Evolutionary conservation across 352 stramenopile genomes (phyloP).

Genomic region (Hyaloperonospora arabidopsidis): DNA sequence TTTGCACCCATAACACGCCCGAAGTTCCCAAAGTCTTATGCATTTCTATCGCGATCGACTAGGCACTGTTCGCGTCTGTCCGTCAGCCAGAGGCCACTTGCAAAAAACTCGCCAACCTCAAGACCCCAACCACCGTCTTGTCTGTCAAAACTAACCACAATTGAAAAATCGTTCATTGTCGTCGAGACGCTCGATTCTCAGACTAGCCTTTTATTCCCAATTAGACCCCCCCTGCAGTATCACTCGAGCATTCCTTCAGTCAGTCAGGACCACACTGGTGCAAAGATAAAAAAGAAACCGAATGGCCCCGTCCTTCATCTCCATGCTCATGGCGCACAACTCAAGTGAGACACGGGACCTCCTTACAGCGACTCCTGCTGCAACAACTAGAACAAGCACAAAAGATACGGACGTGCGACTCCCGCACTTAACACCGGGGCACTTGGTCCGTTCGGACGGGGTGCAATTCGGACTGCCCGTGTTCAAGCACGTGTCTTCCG

Average conservation of each 20-base stretch:
- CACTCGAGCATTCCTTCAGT: too few relatives aligned
- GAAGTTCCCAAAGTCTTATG: too few relatives aligned
- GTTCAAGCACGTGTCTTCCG: slow-evolving; percentile 22
- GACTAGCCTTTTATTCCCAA: slow-evolving; percentile 20
- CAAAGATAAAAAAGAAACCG: slow-evolving; percentile 7
- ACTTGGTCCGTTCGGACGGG: slow-evolving; percentile 13
- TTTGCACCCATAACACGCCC: too few relatives aligned
- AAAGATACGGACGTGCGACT: slow-evolving; percentile 10
- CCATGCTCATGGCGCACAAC: slow-evolving; percentile 38
- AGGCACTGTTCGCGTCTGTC: too few relatives aligned
- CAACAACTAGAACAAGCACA: not conserved
- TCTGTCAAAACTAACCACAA: too few relatives aligned
- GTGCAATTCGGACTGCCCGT: slow-evolving; percentile 29
- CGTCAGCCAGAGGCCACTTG: slow-evolving; percentile 2
- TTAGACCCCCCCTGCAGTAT: too few relatives aligned
- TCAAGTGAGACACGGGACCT: not conserved
- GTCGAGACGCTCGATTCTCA: slow-evolving; percentile 26
- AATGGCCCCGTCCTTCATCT: slow-evolving; percentile 59
- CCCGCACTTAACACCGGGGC: slow-evolving; percentile 20
- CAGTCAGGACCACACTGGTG: too few relatives aligned
- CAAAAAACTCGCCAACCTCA: slow-evolving; percentile 12
- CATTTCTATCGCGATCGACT: too few relatives aligned
- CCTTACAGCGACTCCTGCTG: not conserved
- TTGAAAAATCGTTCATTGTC: too few relatives aligned
- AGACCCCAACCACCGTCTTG: slow-evolving; percentile 5